Evolutionary conservation across 371 early-diverging fungal genomes (phyloP), one percentile per base, ranked within the genome.

Genomic region (Conidiobolus incongruus): DNA sequence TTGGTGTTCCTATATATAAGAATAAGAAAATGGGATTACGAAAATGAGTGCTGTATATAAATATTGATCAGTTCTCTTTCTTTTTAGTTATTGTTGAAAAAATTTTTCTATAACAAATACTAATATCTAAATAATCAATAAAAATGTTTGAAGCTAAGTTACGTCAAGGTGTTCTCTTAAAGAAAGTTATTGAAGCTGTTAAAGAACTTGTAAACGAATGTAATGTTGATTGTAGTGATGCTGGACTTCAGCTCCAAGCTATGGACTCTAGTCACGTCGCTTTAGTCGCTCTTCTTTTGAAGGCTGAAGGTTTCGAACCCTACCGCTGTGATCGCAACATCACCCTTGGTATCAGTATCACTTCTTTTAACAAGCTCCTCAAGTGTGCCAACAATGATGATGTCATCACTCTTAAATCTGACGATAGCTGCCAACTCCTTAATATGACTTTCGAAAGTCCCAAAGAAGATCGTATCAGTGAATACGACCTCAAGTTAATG

Each of bases 201-300:
- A 89, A 86, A 66, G 98, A 98, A 52, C 72, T 98, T 43, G 92
- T 98, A 44, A 72, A 76, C 16, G 92, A 97, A 57, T 88, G 82
- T 58, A 97, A 97, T 73, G 89, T 96, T 67, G 95, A 97, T 58
- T 93, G 93, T 63, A 81, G 72, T 39, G 92, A 93, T 50, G 65
- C 78, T 32, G 98, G 98, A 50, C 83, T 97, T 48, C 72, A 82
- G 23, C 71, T 98, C n/a, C 98, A 97, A 68, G 91, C 94, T 41
- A 98, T 97, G 95, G 98, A 98, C 65, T 85, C 78, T 67, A 80
- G 92, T 31, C 95, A 98, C 63, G 91, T 98, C 13, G 92, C 94
- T 17, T 72, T 98, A 42, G 90, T 90, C 7, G 69, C 90, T 22
- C 72, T 95, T 47, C 61, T 89, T 50, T 65, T 96, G 35, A 74